Evolutionary conservation across 1,284 basidiomycete species (phyloP).

Genomic region (Sutorius eximius): DNA sequence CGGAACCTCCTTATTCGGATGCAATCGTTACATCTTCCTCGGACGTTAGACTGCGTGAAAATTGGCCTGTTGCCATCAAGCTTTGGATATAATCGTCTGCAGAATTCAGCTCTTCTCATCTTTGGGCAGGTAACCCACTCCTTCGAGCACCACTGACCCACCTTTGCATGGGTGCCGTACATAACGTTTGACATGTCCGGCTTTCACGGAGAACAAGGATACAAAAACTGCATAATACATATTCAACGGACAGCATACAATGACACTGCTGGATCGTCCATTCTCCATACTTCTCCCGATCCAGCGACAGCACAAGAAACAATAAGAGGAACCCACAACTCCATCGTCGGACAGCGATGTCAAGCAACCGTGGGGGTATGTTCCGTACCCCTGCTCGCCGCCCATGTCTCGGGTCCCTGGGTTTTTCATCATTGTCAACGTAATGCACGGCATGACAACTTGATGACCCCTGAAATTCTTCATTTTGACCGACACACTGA

Average conservation of each 20-base stretch:
- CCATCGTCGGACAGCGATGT: background rate
- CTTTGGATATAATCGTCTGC: background rate
- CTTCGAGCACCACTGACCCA: background rate
- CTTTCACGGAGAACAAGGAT: background rate
- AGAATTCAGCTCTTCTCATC: background rate
- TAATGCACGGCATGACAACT: background rate
- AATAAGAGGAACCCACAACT: background rate
- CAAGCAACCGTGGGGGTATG: slow-evolving; percentile 27
- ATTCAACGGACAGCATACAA: background rate
- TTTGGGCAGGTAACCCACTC: background rate
- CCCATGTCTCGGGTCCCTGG: slow-evolving; percentile 39
- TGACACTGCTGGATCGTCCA: background rate
- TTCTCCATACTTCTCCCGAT: too few species aligned
- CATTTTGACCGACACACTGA: slow-evolving; percentile 30
- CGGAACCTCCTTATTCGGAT: background rate
- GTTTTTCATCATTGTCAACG: slow-evolving; percentile 1
- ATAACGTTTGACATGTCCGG: background rate
- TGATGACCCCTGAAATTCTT: background rate
- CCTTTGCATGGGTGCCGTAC: too few species aligned
- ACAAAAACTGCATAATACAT: background rate
- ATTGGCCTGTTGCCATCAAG: background rate
- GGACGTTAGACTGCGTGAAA: background rate
- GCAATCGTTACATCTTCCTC: background rate
- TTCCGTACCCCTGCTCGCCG: slow-evolving; percentile 38
- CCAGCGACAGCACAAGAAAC: background rate